Evolutionary conservation across 108 stramenopile species (phyloP).

Genomic region (Schizochytrium sp.): DNA sequence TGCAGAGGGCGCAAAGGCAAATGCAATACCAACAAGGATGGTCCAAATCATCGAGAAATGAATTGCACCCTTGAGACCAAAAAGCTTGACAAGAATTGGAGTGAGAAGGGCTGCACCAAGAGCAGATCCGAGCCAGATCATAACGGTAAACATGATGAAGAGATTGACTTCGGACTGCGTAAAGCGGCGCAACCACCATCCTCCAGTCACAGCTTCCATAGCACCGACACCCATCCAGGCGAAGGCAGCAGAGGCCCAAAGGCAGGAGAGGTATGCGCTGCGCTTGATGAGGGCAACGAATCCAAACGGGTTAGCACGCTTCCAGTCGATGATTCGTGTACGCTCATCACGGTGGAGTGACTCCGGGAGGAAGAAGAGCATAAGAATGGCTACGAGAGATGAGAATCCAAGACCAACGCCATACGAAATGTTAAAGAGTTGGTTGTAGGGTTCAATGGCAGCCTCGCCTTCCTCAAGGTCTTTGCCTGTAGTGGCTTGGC

Average conservation of each 20-base stretch:
- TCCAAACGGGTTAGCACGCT: slow-evolving; percentile 57
- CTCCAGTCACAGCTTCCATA: slow-evolving; percentile 21
- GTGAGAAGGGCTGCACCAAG: slow-evolving; percentile 47
- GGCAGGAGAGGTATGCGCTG: slow-evolving; percentile 35
- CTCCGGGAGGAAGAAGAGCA: slow-evolving; percentile 49
- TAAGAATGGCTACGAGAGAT: not conserved
- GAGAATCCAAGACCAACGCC: not conserved
- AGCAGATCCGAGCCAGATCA: slow-evolving; percentile 27
- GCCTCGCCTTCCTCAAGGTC: not conserved
- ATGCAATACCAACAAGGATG: slow-evolving; percentile 1
- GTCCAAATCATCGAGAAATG: slow-evolving; percentile 10
- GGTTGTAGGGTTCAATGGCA: not conserved
- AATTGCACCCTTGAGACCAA: slow-evolving; percentile 36
- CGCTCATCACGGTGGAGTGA: slow-evolving; percentile 57
- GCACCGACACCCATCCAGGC: slow-evolving; percentile 55
- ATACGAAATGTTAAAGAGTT: slow-evolving; percentile 30
- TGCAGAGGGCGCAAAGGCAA: slow-evolving; percentile 24
- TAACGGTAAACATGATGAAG: slow-evolving; percentile 44
- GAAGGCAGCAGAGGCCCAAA: slow-evolving; percentile 12
- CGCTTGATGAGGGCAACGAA: slow-evolving; percentile 10
- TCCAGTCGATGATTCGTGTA: slow-evolving; percentile 42
- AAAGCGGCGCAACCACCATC: slow-evolving; percentile 58
- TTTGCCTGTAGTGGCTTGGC: slow-evolving; percentile 23
- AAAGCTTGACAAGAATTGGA: not conserved
- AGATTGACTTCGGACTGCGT: not conserved